Evolutionary conservation across 2,329 filamentous ascomycete genomes (phyloP).

Genomic region (Stagonosporopsis cucurbitacearum): DNA sequence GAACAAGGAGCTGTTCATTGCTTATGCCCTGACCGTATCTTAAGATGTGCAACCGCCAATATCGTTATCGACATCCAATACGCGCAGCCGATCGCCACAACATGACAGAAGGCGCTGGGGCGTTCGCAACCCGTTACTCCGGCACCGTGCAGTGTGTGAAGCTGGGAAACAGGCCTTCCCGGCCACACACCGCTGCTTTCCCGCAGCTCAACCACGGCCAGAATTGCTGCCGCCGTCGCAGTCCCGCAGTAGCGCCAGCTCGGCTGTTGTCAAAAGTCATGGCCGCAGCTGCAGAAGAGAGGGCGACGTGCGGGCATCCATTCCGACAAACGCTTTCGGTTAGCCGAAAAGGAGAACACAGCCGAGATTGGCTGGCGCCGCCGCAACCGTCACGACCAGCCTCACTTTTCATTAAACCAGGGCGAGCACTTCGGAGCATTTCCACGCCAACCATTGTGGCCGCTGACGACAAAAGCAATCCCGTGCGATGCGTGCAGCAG

Average conservation of each 20-base stretch:
- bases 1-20: conserved; percentile 28
- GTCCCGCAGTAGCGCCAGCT: conserved; percentile 33
- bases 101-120: conserved; percentile 28
- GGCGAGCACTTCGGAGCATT: conserved; percentile 32
- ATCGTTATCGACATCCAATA: conserved; percentile 32
- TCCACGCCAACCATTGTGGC: conserved; percentile 18
- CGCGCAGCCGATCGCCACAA: conserved; percentile 38
- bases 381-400: conserved; percentile 35
- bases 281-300: conserved; percentile 22
- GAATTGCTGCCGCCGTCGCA: conserved; percentile 20
- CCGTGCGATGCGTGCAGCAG: conserved; percentile 18
- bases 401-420: conserved; percentile 41
- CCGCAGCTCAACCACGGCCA: conserved; percentile 21
- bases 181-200: conserved; percentile 39
- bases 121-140: conserved; percentile 24
- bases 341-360: conserved; percentile 14
- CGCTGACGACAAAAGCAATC: conserved; percentile 17
- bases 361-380: conserved; percentile 34
- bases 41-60: conserved; percentile 33
- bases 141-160: conserved; percentile 33
- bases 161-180: conserved; percentile 38
- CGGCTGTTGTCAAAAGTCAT: conserved; percentile 29
- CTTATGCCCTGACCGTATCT: conserved; percentile 35
- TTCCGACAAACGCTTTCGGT: conserved; percentile 24
- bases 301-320: conserved; percentile 27